Evolutionary conservation across 1,284 basidiomycete species (phyloP), one percentile per base, ranked within the genome.

Genomic region (Ceratorhiza oryzae-sativae): DNA sequence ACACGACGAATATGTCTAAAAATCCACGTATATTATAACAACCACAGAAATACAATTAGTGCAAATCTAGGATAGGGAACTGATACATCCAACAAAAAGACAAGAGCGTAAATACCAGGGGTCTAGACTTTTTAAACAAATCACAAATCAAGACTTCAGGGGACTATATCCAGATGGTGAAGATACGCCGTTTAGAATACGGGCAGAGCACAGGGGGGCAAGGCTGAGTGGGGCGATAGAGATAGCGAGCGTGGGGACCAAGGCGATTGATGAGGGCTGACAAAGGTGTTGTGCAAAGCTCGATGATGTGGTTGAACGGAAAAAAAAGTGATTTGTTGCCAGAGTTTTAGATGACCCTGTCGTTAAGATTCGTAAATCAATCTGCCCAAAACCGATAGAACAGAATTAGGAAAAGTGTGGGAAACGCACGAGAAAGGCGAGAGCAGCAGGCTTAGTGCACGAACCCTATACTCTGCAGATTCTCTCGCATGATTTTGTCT

Each of bases 401-500:
- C 45, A 53, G 25, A 8, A 53, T 30, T 30, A 53, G 25, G 49
- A 18, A 49, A 27, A 3, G 49, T 30, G 12, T 3, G 49, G 49
- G 36, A 49, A 49, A 58, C 32, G 55, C 32, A 36, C 55, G 55
- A 27, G 27, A 46, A n/a, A 13, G 12, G 34, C 27, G 58, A 60
- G 20, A 46, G 15, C 45, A 13, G 18, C 27, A 20, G 32, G 12
- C 42, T 45, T 42, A 67, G 25, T 67, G 27, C 25, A 67, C 63
- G 63, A 67, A 67, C 63, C 63, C 63, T 53, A 67, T 67, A 30
- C n/a, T 67, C 49, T 67, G 63, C 36, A 67, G 25, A 39, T 67
- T 67, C 39, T 67, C 63, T 36, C 63, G 48, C 63, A 67, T 67
- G 34, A 67, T 67, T 30, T 67, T 67, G 48, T 67, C 63, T n/a